These are phyloP conservation scores for Xylaria arbuscula DNA, from an alignment of 2,329 filamentous ascomycete genomes.

Conservation along the genomic window DNA sequence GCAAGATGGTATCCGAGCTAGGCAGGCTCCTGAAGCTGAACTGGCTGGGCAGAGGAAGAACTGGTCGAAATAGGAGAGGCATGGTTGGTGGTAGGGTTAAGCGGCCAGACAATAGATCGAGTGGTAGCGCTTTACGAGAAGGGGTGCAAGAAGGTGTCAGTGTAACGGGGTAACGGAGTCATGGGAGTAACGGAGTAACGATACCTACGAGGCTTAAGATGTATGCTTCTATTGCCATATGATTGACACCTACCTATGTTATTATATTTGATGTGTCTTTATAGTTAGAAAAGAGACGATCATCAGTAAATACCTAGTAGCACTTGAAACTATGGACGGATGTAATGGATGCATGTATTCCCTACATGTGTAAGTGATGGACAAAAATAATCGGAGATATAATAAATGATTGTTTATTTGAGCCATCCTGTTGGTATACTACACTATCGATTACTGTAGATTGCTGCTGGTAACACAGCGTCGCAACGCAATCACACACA, in stretches of 20 bases:
- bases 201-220: conserved; percentile 12
- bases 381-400: neutral
- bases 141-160: conserved; percentile 45
- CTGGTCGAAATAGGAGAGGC: conserved; percentile 87
- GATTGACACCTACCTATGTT: neutral
- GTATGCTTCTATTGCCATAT: conserved; percentile 7
- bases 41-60: conserved; percentile 91
- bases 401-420: neutral
- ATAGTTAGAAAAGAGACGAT: neutral
- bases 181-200: conserved; percentile 16
- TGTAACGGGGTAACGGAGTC: conserved; percentile 40
- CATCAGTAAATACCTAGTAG: neutral
- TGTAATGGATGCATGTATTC: too few relatives aligned
- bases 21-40: conserved; percentile 93
- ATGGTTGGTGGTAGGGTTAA: conserved; percentile 79
- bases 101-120: conserved; percentile 52
- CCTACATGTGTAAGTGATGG: neutral
- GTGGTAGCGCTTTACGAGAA: conserved; percentile 40
- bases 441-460: neutral
- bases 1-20: conserved; percentile 83
- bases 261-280: neutral
- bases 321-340: too few relatives aligned
- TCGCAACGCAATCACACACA: neutral
- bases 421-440: neutral
- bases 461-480: neutral